Evolutionary conservation across 805 yeast genomes (phyloP).

Genomic region (Metschnikowia baotianmanensis): DNA sequence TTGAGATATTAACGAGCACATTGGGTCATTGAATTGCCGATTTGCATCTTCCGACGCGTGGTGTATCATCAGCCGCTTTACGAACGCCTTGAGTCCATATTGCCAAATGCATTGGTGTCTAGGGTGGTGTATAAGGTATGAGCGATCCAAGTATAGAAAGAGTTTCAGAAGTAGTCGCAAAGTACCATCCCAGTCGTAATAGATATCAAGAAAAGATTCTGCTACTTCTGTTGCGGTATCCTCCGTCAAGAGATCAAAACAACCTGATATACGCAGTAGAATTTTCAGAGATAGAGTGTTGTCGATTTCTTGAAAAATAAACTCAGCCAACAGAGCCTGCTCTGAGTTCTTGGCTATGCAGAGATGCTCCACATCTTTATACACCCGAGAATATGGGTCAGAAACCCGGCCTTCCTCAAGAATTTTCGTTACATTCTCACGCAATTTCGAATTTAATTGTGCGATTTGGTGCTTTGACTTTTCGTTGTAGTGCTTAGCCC

Average conservation of each 20-base stretch:
- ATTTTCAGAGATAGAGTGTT: slow-evolving; percentile 14
- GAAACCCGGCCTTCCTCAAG: not conserved
- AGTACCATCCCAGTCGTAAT: slow-evolving; percentile 25
- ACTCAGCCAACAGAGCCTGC: slow-evolving; percentile 28
- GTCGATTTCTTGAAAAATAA: slow-evolving; percentile 21
- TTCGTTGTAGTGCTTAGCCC: slow-evolving; percentile 9
- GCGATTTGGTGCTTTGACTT: slow-evolving; percentile 3
- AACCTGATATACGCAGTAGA: slow-evolving; percentile 8
- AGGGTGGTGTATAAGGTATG: slow-evolving; percentile 34
- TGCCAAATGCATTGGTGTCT: slow-evolving; percentile 25
- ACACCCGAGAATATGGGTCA: slow-evolving; percentile 13
- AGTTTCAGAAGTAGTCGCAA: slow-evolving; percentile 27
- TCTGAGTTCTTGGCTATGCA: slow-evolving; percentile 34
- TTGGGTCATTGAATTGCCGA: slow-evolving; percentile 2
- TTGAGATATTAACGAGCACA: not conserved
- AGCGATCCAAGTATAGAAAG: slow-evolving; percentile 36
- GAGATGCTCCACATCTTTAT: slow-evolving; percentile 30
- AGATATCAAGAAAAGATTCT: slow-evolving; percentile 17
- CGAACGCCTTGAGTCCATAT: slow-evolving; percentile 21
- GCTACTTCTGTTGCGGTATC: not conserved
- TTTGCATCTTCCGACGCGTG: not conserved
- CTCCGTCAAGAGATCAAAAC: slow-evolving; percentile 1
- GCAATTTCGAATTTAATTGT: slow-evolving; percentile 2
- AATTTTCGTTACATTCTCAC: not conserved
- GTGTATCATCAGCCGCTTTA: not conserved